Evolutionary conservation across 2,329 filamentous ascomycete genomes (phyloP).

Genomic region (Fusarium goolgardi): DNA sequence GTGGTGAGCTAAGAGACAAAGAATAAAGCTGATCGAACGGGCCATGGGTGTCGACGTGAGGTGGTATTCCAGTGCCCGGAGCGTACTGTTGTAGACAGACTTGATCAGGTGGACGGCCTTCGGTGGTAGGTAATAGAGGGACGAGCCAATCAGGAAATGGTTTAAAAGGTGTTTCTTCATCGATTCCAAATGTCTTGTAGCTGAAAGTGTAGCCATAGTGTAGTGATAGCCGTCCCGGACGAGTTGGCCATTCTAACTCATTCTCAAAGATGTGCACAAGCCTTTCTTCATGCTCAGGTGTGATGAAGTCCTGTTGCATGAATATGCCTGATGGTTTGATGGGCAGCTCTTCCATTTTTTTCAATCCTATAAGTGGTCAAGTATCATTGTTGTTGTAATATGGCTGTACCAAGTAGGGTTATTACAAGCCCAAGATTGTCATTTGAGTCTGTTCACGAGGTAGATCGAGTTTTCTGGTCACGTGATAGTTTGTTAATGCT

Average conservation of each 20-base stretch:
- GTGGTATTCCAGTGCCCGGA: slow-evolving; percentile 69
- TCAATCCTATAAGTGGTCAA: background rate
- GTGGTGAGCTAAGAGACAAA: slow-evolving; percentile 56
- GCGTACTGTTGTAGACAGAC: slow-evolving; percentile 71
- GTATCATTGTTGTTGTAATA: background rate
- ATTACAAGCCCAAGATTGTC: background rate
- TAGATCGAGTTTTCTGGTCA: slow-evolving; percentile 22
- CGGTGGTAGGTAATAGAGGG: slow-evolving; percentile 59
- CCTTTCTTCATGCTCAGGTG: slow-evolving; percentile 56
- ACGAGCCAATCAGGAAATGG: slow-evolving; percentile 64
- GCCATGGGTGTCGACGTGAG: slow-evolving; percentile 69
- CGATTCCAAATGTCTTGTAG: slow-evolving; percentile 68
- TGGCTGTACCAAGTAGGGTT: background rate
- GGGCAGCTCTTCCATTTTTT: slow-evolving; percentile 44
- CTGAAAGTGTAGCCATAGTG: slow-evolving; percentile 69
- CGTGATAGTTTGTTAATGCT: background rate
- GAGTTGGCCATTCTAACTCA: slow-evolving; percentile 59
- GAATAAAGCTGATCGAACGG: slow-evolving; percentile 59
- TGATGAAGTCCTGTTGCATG: slow-evolving; percentile 62
- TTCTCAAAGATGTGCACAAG: slow-evolving; percentile 58
- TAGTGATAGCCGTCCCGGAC: slow-evolving; percentile 60
- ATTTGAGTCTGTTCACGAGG: slow-evolving; percentile 1
- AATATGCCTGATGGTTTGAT: slow-evolving; percentile 53
- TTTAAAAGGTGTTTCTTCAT: slow-evolving; percentile 60
- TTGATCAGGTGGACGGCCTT: slow-evolving; percentile 63